Conservation (phyloP, 176 grass and related monocot species). For the Oryza punctata region DNA sequence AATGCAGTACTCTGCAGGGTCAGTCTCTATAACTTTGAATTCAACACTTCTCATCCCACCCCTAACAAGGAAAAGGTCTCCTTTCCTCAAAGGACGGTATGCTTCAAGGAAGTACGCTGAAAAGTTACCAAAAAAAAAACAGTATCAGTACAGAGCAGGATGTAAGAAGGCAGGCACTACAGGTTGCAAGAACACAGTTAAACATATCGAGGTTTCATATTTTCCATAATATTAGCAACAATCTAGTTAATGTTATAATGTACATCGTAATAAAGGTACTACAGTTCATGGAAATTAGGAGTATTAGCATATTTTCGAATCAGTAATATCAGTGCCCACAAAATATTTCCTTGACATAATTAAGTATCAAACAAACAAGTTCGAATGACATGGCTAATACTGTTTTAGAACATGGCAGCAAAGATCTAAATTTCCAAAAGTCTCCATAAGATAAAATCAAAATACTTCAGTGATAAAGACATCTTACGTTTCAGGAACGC, state of each 20-base stretch:
- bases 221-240: neutral
- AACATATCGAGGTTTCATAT: neutral
- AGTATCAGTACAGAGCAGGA: neutral
- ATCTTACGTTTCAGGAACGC: conserved; percentile 74
- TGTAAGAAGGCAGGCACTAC: neutral
- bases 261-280: neutral
- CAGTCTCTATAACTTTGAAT: conserved; percentile 86
- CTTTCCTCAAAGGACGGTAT: conserved; percentile 79
- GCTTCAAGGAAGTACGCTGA: conserved; percentile 89
- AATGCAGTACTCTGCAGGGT: conserved; percentile 75
- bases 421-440: neutral
- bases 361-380: neutral
- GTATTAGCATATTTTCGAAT: neutral
- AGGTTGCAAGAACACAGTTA: neutral
- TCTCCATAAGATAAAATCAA: neutral
- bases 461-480: conserved; percentile 15
- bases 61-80: conserved; percentile 81
- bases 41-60: conserved; percentile 88
- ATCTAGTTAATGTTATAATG: neutral
- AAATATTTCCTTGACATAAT: neutral
- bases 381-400: neutral
- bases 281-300: neutral
- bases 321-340: neutral
- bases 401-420: neutral
- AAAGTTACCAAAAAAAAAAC: neutral